phyloP scores from a whole-genome alignment of 441 rosid genomes.

The Erysimum cheiri region DNA sequence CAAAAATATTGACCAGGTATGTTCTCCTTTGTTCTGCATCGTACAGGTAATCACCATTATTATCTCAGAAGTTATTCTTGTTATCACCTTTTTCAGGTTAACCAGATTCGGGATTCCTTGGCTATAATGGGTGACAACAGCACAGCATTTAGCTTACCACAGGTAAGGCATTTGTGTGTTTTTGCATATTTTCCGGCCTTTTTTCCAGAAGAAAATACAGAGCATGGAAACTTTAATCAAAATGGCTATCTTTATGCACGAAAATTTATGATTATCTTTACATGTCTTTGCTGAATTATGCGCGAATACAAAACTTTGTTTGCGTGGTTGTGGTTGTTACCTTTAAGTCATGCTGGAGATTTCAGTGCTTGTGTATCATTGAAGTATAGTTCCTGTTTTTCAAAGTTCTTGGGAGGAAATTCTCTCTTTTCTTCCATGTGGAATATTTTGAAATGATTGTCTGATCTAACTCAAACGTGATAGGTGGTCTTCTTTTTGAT shows the following conservation, averaged over 20 bases:
- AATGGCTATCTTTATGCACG: slow-evolving; percentile 18
- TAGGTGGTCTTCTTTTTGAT: slow-evolving; percentile 20
- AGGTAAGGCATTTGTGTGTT: slow-evolving; percentile 56
- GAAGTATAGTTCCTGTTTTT: not conserved
- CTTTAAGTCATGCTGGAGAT: slow-evolving; percentile 3
- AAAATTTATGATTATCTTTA: slow-evolving; percentile 17
- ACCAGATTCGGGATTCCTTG: slow-evolving; percentile 92
- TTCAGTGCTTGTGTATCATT: not conserved
- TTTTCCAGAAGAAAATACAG: not conserved
- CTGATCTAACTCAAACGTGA: slow-evolving; percentile 1
- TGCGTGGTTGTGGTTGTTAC: slow-evolving; percentile 4
- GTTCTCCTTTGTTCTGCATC: slow-evolving; percentile 33
- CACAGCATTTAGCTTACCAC: slow-evolving; percentile 98
- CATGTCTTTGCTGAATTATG: not conserved
- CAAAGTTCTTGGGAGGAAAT: slow-evolving; percentile 12
- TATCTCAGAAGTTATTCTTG: slow-evolving; percentile 34
- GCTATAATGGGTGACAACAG: slow-evolving; percentile 97
- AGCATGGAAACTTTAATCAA: not conserved
- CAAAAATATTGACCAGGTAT: slow-evolving; percentile 91
- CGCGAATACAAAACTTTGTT: not conserved
- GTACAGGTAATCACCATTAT: slow-evolving; percentile 26
- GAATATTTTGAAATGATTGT: not conserved
- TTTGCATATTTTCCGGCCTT: slow-evolving; percentile 24
- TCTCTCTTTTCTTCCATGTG: not conserved
- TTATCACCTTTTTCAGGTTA: slow-evolving; percentile 61